phyloP scores from a whole-genome alignment of 2,329 filamentous ascomycete species.

The Huntiella bhutanensis region DNA sequence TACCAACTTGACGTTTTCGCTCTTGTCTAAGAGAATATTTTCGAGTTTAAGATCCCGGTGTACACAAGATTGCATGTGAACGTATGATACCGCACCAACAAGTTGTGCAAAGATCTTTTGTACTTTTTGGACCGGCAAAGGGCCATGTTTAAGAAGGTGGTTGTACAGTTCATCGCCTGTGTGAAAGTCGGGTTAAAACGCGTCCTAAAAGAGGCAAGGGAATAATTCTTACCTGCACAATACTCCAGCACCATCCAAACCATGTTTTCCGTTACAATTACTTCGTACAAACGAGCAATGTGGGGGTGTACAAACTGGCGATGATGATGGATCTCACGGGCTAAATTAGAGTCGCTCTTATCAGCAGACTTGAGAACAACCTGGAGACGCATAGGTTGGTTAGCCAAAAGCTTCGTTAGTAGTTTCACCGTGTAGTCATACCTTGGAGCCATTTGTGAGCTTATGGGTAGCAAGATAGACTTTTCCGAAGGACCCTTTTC shows the following conservation, averaged over 20 bases:
- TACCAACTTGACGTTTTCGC: conserved; percentile 92
- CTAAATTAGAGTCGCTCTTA: conserved; percentile 87
- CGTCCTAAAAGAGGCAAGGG: conserved; percentile 1
- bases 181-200: neutral
- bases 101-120: conserved; percentile 93
- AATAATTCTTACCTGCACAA: conserved; percentile 50
- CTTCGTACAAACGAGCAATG: conserved; percentile 90
- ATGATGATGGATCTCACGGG: conserved; percentile 95
- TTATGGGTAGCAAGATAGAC: conserved; percentile 94
- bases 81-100: conserved; percentile 84
- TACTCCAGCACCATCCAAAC: conserved; percentile 97
- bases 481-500: conserved; percentile 95
- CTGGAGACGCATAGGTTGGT: conserved; percentile 1
- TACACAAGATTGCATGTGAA: conserved; percentile 87
- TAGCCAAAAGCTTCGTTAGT: neutral
- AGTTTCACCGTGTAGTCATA: conserved; percentile 21
- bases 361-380: conserved; percentile 97
- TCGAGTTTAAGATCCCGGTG: conserved; percentile 94
- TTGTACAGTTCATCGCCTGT: conserved; percentile 92
- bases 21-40: conserved; percentile 58
- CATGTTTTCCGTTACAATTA: conserved; percentile 84
- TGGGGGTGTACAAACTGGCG: conserved; percentile 95
- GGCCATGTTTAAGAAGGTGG: conserved; percentile 73
- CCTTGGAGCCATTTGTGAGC: conserved; percentile 96
- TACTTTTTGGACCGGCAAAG: conserved; percentile 66